Percentiles rank a stretch among this genome's conserved stretches.
Conservation (phyloP, 768 basidiomycete genomes). For the Trametes sanguinea region DNA sequence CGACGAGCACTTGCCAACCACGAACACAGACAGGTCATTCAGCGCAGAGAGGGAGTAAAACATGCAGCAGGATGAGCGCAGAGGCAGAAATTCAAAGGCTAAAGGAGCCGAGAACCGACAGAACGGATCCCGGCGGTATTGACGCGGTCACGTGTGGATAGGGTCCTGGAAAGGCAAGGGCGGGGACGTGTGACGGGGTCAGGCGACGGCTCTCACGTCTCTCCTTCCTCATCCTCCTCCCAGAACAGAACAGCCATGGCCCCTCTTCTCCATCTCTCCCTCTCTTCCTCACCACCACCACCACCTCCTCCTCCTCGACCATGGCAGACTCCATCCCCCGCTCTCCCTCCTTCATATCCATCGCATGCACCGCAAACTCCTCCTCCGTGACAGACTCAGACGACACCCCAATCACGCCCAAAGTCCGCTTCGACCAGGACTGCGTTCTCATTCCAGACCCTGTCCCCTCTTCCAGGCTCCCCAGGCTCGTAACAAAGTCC, state of each 20-base stretch:
- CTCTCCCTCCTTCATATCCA: conserved; percentile 19
- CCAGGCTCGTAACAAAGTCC: conserved; percentile 61
- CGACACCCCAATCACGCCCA: conserved; percentile 5
- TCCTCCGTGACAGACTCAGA: conserved; percentile 2
- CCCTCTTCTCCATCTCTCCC: neutral
- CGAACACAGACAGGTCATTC: neutral
- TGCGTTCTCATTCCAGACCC: conserved; percentile 76
- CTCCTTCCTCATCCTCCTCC: neutral
- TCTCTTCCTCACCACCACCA: neutral
- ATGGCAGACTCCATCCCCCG: conserved; percentile 15
- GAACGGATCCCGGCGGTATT: conserved; percentile 8
- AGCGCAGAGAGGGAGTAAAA: neutral
- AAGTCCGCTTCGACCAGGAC: conserved; percentile 70
- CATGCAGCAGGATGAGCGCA: neutral
- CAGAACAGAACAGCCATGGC: neutral
- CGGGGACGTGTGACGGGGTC: conserved; percentile 1
- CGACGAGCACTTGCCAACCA: neutral
- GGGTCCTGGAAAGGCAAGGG: neutral
- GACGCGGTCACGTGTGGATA: conserved; percentile 20
- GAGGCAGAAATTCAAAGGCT: neutral
- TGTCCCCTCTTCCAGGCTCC: conserved; percentile 42
- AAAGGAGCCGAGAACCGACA: neutral
- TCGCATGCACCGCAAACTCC: conserved; percentile 4
- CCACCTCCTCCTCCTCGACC: conserved; percentile 1
- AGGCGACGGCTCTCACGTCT: neutral